Conservation (phyloP, 2,329 filamentous ascomycete genomes). For the Fusarium sublunatum region DNA sequence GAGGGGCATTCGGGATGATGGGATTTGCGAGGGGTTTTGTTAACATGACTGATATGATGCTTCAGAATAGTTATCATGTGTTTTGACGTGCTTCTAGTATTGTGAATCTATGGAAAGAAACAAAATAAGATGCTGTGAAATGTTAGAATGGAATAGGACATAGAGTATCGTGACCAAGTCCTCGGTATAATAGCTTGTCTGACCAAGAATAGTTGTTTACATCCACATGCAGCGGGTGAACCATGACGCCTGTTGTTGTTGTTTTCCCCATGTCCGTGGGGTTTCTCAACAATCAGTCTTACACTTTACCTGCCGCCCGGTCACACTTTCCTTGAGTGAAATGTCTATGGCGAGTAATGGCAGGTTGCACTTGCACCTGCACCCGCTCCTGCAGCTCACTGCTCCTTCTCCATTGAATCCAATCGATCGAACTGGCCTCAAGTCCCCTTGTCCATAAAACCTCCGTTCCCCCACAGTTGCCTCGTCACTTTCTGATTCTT, state of each 20-base stretch:
- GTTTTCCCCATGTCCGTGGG: slow-evolving; percentile 31
- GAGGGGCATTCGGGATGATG: slow-evolving; percentile 34
- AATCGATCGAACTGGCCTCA: slow-evolving; percentile 11
- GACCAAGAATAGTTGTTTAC: neutral
- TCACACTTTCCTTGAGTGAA: slow-evolving; percentile 16
- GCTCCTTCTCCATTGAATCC: slow-evolving; percentile 21
- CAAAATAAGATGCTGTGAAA: neutral
- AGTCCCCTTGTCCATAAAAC: slow-evolving; percentile 59
- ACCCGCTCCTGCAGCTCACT: neutral
- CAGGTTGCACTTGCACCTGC: slow-evolving; percentile 3
- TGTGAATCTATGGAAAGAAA: too few species aligned
- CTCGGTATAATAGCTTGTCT: neutral
- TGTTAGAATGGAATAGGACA: too few species aligned
- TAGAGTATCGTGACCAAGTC: too few species aligned
- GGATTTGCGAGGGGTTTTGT: slow-evolving; percentile 34
- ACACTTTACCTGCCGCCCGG: slow-evolving; percentile 14
- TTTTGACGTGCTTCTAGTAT: too few species aligned
- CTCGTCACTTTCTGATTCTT: slow-evolving; percentile 17
- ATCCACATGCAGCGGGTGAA: slow-evolving; percentile 7
- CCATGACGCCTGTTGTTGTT: slow-evolving; percentile 12
- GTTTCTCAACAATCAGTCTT: slow-evolving; percentile 31
- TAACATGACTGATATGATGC: slow-evolving; percentile 5
- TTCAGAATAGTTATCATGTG: too few species aligned
- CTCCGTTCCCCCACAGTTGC: slow-evolving; percentile 31
- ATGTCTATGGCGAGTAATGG: neutral